Evolutionary conservation across 2,329 filamentous ascomycete genomes (phyloP).

Genomic region (Penicillium vulpinum): DNA sequence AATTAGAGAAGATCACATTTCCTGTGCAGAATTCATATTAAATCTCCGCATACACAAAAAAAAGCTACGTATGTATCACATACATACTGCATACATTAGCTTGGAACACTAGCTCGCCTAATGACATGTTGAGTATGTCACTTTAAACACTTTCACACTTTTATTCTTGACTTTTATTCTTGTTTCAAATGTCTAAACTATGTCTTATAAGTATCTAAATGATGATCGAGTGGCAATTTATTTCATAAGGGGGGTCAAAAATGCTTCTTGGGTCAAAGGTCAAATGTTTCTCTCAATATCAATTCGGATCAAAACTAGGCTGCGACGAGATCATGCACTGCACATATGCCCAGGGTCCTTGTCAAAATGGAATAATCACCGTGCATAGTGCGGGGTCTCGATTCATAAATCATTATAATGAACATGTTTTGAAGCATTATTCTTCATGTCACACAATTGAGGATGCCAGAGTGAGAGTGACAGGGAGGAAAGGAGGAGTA

Average conservation of each 20-base stretch:
- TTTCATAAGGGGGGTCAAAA: not conserved
- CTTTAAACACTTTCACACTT: no score
- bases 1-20: not conserved
- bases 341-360: no score
- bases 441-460: not conserved
- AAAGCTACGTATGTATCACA: not conserved
- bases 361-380: not conserved
- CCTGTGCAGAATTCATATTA: not conserved
- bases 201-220: not conserved
- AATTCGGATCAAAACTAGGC: not conserved
- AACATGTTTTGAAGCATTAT: not conserved
- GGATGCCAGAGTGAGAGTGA: not conserved
- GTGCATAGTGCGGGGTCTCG: not conserved
- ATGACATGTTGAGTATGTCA: not conserved
- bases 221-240: not conserved
- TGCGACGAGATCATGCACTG: not conserved
- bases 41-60: not conserved
- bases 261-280: not conserved
- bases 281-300: not conserved
- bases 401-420: not conserved
- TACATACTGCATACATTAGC: not conserved
- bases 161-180: no score
- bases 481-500: not conserved
- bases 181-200: not conserved
- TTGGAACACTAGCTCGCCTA: not conserved